These are phyloP conservation scores for Sporisorium iseilematis-ciliati DNA, from an alignment of 1,284 basidiomycete genomes.

Conservation along the genomic window DNA sequence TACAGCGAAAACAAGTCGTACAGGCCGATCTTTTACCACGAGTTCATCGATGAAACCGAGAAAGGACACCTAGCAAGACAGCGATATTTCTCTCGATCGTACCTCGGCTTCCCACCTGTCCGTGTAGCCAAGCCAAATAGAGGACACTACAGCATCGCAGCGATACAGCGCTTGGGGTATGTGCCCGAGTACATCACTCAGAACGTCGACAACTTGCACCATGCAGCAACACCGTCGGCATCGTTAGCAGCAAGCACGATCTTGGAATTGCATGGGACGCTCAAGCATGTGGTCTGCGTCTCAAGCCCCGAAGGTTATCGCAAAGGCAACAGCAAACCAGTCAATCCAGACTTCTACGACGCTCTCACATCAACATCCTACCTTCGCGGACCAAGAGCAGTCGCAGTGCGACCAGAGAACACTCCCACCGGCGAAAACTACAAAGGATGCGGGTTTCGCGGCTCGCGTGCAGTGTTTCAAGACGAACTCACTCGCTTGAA, in stretches of 20 bases:
- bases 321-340: not conserved
- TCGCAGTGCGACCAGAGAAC: conserved; percentile 35
- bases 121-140: conserved; percentile 63
- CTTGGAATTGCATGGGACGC: conserved; percentile 67
- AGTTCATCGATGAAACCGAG: conserved; percentile 56
- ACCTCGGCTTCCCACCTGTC: conserved; percentile 66
- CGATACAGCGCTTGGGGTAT: conserved; percentile 61
- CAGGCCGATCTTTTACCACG: conserved; percentile 68
- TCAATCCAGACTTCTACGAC: conserved; percentile 30
- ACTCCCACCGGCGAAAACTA: conserved; percentile 51
- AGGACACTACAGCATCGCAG: conserved; percentile 65
- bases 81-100: conserved; percentile 68
- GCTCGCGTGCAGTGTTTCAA: conserved; percentile 61
- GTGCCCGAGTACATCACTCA: conserved; percentile 65
- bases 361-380: conserved; percentile 34
- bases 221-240: conserved; percentile 57
- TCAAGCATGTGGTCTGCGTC: conserved; percentile 39
- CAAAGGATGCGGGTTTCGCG: conserved; percentile 61
- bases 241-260: conserved; percentile 55
- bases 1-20: conserved; percentile 63
- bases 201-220: conserved; percentile 69
- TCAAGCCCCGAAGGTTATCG: conserved; percentile 12
- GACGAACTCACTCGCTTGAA: conserved; percentile 62
- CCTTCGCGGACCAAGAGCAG: conserved; percentile 41
- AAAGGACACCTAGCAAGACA: conserved; percentile 56